phyloP scores from a whole-genome alignment of 495 filamentous ascomycete species.

The Tuber indicum region DNA sequence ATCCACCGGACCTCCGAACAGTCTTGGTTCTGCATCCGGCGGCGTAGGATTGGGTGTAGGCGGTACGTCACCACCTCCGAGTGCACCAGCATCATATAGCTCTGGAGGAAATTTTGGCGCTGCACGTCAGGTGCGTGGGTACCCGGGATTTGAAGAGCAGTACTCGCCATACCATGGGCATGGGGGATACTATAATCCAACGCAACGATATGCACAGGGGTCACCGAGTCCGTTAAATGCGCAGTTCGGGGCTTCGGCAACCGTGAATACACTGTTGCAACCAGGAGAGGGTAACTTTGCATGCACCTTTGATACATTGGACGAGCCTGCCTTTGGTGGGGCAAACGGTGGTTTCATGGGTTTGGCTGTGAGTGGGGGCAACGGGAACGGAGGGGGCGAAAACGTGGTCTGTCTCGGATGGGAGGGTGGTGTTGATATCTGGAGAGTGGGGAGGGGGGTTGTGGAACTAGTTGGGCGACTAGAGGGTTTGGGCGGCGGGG shows the following conservation, averaged over 20 bases:
- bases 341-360: slow-evolving; percentile 21
- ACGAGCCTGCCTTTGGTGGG: slow-evolving; percentile 29
- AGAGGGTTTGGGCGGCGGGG: slow-evolving; percentile 37
- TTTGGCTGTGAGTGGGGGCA: slow-evolving; percentile 15
- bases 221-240: slow-evolving; percentile 21
- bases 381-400: slow-evolving; percentile 31
- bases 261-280: slow-evolving; percentile 14
- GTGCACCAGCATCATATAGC: slow-evolving; percentile 41
- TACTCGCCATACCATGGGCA: slow-evolving; percentile 22
- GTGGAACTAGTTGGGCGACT: slow-evolving; percentile 39
- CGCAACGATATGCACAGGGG: slow-evolving; percentile 34
- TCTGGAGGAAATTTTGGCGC: slow-evolving; percentile 34
- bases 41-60: slow-evolving; percentile 38
- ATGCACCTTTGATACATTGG: slow-evolving; percentile 40
- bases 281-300: slow-evolving; percentile 37
- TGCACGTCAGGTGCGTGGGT: slow-evolving; percentile 35
- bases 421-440: slow-evolving; percentile 41
- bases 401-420: slow-evolving; percentile 41
- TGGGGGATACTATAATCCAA: slow-evolving; percentile 34
- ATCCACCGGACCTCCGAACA: slow-evolving; percentile 36
- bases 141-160: slow-evolving; percentile 42
- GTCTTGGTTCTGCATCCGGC: slow-evolving; percentile 38
- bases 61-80: slow-evolving; percentile 35
- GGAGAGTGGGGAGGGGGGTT: slow-evolving; percentile 36
- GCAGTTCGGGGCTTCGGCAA: slow-evolving; percentile 22